Base-by-base conservation (phyloP, 164 flowering plant genomes). In the Aristolochia contorta region DNA sequence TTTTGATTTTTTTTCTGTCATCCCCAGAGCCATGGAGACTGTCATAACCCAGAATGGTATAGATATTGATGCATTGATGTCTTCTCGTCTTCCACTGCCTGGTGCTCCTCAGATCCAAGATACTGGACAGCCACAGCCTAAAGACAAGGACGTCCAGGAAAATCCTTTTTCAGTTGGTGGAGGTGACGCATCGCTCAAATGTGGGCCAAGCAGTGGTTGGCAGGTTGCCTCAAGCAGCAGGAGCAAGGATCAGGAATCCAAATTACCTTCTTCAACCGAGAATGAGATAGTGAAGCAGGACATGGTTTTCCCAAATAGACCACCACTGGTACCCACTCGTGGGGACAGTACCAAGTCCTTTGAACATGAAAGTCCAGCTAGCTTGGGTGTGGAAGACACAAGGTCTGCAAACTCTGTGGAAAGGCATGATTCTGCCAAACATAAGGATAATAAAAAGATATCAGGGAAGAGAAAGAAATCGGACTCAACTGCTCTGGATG, bases 11-110 rank as follows among this genome's bases (percentile, higher is more conserved):
- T 24, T 69, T 37, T 10, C n/a, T 10, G 7, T 24, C 57, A 2
- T 32, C 64, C 41, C 12, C 60, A 94, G 99, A 95, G 99, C 99
- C 25, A 89, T 94, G 99, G 96, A 94, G 71, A 94, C 99, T 67
- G 99, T 94, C 41, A 80, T 94, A 48, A 80, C 66, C 72, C 91
- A 85, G 66, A 81, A 94, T 67, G 86, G 87, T 69, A 80, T 94
- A 72, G 99, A 94, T 78, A 84, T 94, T 59, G 96, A 91, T 63
- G 82, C 81, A 64, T 72, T 94, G 71, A 94, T 68, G 75, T 69
- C 91, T 54, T 76, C 95, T 19, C 89, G 93, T 20, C 71, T 80
- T 71, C 90, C 96, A 58, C n/a, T 70, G 67, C 60, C 82, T 25
- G 69, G 86, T 70, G 87, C 83, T 48, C 49, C 79, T 64, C 97